These are phyloP conservation scores for Triadica sebifera DNA, from an alignment of 345 rosid species.

Conservation along the genomic window DNA sequence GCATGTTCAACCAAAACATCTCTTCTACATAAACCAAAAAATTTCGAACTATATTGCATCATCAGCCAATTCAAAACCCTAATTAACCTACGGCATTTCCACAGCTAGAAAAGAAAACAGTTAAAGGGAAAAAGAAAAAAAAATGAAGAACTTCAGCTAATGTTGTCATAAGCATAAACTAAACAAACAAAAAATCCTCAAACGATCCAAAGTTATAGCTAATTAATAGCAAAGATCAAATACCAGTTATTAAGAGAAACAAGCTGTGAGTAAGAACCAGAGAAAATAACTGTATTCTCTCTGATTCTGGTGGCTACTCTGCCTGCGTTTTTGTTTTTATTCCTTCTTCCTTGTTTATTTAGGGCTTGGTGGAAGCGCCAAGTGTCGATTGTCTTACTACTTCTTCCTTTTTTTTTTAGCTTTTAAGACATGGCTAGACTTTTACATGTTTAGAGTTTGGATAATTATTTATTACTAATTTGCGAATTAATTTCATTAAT, in stretches of 20 bases:
- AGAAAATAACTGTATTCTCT: background rate
- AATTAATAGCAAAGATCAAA: background rate
- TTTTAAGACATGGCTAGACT: slow-evolving; percentile 30
- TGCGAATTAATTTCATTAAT: background rate
- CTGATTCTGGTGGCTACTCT: slow-evolving; percentile 5
- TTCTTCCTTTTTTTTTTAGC: background rate
- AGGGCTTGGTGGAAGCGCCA: slow-evolving; percentile 36
- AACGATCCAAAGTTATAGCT: background rate
- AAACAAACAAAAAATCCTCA: background rate
- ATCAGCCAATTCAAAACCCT: slow-evolving; percentile 4
- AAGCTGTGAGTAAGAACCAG: background rate
- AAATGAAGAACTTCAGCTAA: background rate
- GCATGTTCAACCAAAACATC: background rate
- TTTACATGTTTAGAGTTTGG: background rate
- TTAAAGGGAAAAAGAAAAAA: background rate
- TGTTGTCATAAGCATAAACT: background rate
- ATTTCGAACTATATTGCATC: background rate
- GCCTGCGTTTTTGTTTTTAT: slow-evolving; percentile 9
- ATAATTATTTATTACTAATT: too few relatives aligned
- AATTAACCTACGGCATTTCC: slow-evolving; percentile 1
- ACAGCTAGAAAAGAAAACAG: background rate
- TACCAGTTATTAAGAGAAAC: background rate
- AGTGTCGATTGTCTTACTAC: slow-evolving; percentile 32
- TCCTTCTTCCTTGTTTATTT: slow-evolving; percentile 22
- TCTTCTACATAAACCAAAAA: background rate